Percentiles rank a stretch among this genome's conserved stretches.
phyloP scores from a whole-genome alignment of 148 eudicot genomes.

The Chenopodium berlandieri region DNA sequence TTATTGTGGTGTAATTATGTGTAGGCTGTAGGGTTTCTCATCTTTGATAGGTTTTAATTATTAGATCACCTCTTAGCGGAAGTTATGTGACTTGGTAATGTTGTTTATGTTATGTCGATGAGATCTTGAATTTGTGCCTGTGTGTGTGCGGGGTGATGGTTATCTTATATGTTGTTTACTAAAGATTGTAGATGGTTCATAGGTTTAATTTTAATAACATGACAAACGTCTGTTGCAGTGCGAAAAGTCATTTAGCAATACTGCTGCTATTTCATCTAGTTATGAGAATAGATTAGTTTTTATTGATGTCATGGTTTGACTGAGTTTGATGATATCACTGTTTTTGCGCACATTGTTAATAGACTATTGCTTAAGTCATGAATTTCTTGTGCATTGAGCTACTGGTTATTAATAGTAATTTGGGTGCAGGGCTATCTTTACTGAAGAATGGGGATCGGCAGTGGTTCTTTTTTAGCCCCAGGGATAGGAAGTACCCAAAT shows the following conservation, averaged over 20 bases:
- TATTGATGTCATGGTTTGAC: neutral
- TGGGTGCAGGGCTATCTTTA: constrained; percentile 31
- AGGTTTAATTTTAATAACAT: no score
- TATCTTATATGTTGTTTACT: neutral
- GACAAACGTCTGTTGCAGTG: neutral
- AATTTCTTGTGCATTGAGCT: neutral
- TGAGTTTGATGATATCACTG: neutral
- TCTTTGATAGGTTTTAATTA: neutral
- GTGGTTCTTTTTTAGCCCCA: constrained; percentile 94
- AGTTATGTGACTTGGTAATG: neutral
- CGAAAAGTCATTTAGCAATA: neutral
- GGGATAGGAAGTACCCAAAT: constrained; percentile 90
- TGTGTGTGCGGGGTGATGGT: neutral
- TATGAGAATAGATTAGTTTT: neutral
- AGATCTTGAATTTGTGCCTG: neutral
- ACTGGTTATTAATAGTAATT: neutral
- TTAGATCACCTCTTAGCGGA: neutral
- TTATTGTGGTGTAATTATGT: neutral
- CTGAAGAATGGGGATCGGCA: constrained; percentile 82
- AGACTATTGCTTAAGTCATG: neutral
- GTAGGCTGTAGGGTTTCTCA: neutral
- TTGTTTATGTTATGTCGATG: neutral
- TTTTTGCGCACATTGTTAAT: neutral
- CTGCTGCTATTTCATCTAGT: neutral
- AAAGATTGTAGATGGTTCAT: neutral